Evolutionary conservation across 108 stramenopile species (phyloP).

Genomic region (Craspedostauros australis): DNA sequence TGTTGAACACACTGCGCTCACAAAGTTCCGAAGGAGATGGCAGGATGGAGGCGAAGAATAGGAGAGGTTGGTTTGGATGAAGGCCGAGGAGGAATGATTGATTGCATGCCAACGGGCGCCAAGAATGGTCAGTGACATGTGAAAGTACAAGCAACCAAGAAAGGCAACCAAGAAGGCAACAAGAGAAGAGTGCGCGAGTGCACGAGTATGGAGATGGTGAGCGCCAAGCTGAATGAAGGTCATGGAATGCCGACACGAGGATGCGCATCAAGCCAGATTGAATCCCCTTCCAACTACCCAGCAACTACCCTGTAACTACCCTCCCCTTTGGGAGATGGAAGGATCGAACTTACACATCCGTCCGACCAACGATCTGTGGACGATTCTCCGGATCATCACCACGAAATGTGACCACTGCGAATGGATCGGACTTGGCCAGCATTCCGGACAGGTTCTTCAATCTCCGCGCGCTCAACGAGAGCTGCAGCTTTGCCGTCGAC

Average conservation of each 20-base stretch:
- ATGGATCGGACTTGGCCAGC: conserved; percentile 56
- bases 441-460: conserved; percentile 36
- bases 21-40: background rate
- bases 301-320: too few species aligned
- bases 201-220: background rate
- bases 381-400: conserved; percentile 35
- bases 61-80: background rate
- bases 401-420: conserved; percentile 66
- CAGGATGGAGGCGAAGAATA: background rate
- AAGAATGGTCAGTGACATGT: background rate
- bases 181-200: background rate
- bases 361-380: conserved; percentile 46
- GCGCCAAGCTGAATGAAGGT: background rate
- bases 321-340: background rate
- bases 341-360: conserved; percentile 40
- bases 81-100: too few species aligned
- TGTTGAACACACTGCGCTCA: conserved; percentile 39
- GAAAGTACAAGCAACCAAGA: background rate
- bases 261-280: too few species aligned
- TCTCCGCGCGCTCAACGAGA: conserved; percentile 37
- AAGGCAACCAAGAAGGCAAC: background rate
- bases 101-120: too few species aligned
- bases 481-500: conserved; percentile 32
- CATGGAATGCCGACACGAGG: too few species aligned
- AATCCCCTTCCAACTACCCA: too few species aligned